Evolutionary conservation across 2,329 filamentous ascomycete genomes (phyloP).

Genomic region (Apiospora malaysiana): DNA sequence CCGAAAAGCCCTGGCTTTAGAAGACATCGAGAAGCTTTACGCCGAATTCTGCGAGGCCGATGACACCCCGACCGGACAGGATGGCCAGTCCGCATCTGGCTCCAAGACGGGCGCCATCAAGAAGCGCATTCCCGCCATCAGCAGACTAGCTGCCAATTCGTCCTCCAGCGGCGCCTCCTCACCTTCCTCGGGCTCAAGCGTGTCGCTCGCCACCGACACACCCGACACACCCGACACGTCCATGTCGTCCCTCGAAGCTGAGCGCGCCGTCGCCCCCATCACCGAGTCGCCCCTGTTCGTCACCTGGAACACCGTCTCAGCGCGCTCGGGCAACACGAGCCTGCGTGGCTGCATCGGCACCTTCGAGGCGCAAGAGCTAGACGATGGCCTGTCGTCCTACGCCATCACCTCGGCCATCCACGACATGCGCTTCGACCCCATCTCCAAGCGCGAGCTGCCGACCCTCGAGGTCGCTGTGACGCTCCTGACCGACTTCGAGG

Average conservation of each 20-base stretch:
- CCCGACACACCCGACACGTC: slow-evolving; percentile 52
- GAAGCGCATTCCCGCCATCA: slow-evolving; percentile 39
- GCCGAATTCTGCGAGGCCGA: slow-evolving; percentile 45
- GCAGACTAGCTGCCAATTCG: slow-evolving; percentile 33
- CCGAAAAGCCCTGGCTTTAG: slow-evolving; percentile 70
- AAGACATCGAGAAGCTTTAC: slow-evolving; percentile 72
- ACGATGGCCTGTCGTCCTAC: slow-evolving; percentile 77
- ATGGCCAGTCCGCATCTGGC: not conserved
- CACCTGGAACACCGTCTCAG: slow-evolving; percentile 84
- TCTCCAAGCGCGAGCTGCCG: slow-evolving; percentile 60
- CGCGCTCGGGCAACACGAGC: slow-evolving; percentile 61
- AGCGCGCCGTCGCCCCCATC: slow-evolving; percentile 33
- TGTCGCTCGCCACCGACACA: slow-evolving; percentile 47
- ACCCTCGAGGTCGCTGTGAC: slow-evolving; percentile 73
- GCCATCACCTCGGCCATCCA: slow-evolving; percentile 78
- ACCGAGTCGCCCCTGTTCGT: slow-evolving; percentile 82
- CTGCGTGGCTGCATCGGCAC: slow-evolving; percentile 97
- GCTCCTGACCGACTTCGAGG: slow-evolving; percentile 84
- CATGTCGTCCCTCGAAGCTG: slow-evolving; percentile 46
- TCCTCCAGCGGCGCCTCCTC: slow-evolving; percentile 37
- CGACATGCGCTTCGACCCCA: slow-evolving; percentile 66
- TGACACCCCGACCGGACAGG: slow-evolving; percentile 32
- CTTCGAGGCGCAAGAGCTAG: slow-evolving; percentile 79
- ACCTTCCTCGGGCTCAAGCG: slow-evolving; percentile 37
- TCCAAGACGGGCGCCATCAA: slow-evolving; percentile 38